These are phyloP conservation scores for Crithidia mellificae DNA, from an alignment of 208 protist species.

Conservation along the genomic window DNA sequence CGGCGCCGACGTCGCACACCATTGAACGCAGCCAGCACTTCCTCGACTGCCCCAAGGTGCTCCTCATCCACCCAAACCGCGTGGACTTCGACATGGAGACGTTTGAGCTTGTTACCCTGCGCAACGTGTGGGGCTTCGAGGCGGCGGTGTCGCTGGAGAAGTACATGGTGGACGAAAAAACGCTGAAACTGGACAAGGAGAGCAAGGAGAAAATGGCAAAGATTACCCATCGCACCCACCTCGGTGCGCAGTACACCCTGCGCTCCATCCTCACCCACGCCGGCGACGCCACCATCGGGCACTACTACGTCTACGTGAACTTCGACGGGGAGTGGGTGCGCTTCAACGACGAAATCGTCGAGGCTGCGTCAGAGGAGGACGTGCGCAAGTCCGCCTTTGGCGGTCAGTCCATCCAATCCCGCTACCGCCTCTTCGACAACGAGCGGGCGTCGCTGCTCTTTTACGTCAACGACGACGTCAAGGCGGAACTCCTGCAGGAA, in stretches of 20 bases:
- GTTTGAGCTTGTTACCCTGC: constrained; percentile 77
- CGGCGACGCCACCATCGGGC: constrained; percentile 73
- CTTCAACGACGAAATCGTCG: constrained; percentile 82
- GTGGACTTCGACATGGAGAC: constrained; percentile 84
- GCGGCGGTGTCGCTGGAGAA: constrained; percentile 50
- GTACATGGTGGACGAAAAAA: constrained; percentile 47
- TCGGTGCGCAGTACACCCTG: constrained; percentile 64
- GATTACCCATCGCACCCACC: constrained; percentile 9
- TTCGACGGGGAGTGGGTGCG: constrained; percentile 64
- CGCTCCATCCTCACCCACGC: constrained; percentile 85
- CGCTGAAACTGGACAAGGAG: constrained; percentile 57
- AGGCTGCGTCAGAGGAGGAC: constrained; percentile 38
- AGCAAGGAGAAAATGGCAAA: constrained; percentile 44
- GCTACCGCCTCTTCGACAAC: constrained; percentile 53
- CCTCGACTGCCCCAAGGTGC: constrained; percentile 77
- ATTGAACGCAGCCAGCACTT: constrained; percentile 81
- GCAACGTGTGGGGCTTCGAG: constrained; percentile 79
- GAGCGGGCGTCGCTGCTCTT: constrained; percentile 75
- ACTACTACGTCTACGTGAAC: constrained; percentile 89
- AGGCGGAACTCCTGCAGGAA: constrained; percentile 37
- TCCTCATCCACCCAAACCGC: constrained; percentile 90
- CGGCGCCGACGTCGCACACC: constrained; percentile 47
- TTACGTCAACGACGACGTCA: constrained; percentile 61
- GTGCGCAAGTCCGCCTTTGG: constrained; percentile 68
- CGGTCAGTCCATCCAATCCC: constrained; percentile 35